Evolutionary conservation across 2,329 filamentous ascomycete species (phyloP), one percentile per base, ranked within the genome.

Genomic region (Dothiorella sarmentorum): DNA sequence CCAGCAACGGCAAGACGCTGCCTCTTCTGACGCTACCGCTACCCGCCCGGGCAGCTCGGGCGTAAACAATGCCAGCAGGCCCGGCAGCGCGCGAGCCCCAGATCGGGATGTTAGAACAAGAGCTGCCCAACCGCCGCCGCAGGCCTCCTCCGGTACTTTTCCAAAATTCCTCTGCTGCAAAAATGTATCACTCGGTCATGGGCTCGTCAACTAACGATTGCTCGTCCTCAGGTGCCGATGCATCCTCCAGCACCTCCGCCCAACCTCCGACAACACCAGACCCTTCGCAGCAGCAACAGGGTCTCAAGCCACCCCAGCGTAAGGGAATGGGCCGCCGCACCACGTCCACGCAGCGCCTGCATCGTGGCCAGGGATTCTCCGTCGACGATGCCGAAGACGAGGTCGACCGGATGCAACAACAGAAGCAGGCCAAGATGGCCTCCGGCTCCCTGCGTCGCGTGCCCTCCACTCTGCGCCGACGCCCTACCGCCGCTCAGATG

Each of bases 321-420:
- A 91, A 91, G 17, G 76, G 82, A 10, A 83, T 93, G 73, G 73
- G 83, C 60, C 87, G 90, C 65, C 86, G 91, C 61, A 80, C 86
- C 60, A 93, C 90, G 1, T 91, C 90, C 22, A 89, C 77, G 53
- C 80, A 85, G 67, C 85, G 85, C 38, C 91, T 91, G 2, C 85
- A 93, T 69, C 87, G 90, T 56, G 90, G 92, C 27, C 89, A 89
- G 62, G 81, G 93, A 61, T 97, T 96, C 75, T 97, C 92, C 0
- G 90, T 90, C 47, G 92, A 97, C 69, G 93, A 97, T 71, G 91
- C 91, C 68, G 79, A 86, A 22, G 82, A 85, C 63, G 93, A 97
- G 73, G 85, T 96, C 18, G 86, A 90, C 68, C 83, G 84, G 62
- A 89, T 91, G 67, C 60, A 63, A 49, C 63, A 64, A 43, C 66